Evolutionary conservation across 2,329 filamentous ascomycete genomes (phyloP).

Genomic region (Sarocladium strictum): DNA sequence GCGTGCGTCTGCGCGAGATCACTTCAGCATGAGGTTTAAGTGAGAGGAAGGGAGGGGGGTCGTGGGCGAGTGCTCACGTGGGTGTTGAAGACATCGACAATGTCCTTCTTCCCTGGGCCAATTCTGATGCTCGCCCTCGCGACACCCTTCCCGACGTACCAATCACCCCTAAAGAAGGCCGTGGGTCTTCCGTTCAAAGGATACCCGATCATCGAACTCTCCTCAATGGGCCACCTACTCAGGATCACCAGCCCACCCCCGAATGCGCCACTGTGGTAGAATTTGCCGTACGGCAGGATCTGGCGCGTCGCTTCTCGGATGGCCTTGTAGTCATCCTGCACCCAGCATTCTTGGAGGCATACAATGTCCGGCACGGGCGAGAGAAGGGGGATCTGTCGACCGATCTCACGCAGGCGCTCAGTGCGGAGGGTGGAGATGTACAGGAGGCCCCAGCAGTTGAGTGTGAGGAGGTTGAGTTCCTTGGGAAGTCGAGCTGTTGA

Average conservation of each 20-base stretch:
- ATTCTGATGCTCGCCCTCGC: slow-evolving; percentile 75
- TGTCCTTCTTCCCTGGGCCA: slow-evolving; percentile 56
- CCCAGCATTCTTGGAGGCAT: slow-evolving; percentile 94
- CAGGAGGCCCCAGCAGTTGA: slow-evolving; percentile 97
- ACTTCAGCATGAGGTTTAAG: no score
- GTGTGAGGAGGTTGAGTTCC: slow-evolving; percentile 72
- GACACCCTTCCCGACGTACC: slow-evolving; percentile 93
- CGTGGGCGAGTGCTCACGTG: slow-evolving; percentile 51
- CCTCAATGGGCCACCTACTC: slow-evolving; percentile 86
- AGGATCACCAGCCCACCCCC: slow-evolving; percentile 85
- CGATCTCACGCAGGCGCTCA: slow-evolving; percentile 78
- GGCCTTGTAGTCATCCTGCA: slow-evolving; percentile 71
- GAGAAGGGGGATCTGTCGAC: slow-evolving; percentile 64
- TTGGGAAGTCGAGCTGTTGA: slow-evolving; percentile 30
- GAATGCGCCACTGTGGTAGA: slow-evolving; percentile 85
- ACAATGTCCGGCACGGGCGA: slow-evolving; percentile 74
- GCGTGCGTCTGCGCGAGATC: slow-evolving; percentile 60
- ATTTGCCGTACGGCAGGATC: slow-evolving; percentile 84
- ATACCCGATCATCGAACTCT: slow-evolving; percentile 80
- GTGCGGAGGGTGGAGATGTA: slow-evolving; percentile 72
- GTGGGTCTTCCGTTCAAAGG: slow-evolving; percentile 90
- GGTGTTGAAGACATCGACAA: slow-evolving; percentile 88
- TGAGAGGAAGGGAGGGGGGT: not conserved
- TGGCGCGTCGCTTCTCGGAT: slow-evolving; percentile 68
- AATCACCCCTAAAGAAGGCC: slow-evolving; percentile 90